Evolutionary conservation across 148 eudicot species (phyloP).

Genomic region (Nepenthes gracilis): DNA sequence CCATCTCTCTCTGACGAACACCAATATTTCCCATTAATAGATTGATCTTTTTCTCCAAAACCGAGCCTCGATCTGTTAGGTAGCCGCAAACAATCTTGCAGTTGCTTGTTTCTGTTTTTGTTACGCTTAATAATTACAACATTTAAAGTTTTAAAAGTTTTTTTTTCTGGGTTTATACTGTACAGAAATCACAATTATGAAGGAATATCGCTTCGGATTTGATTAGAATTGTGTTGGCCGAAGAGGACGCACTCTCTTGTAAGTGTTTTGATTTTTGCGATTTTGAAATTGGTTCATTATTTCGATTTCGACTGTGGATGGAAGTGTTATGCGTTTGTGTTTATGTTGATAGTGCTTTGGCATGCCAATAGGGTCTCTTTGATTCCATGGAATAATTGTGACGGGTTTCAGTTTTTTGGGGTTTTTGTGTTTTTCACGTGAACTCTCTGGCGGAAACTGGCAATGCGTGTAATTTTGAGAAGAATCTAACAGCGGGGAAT

Average conservation of each 20-base stretch:
- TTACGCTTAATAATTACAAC: not conserved
- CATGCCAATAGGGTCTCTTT: not conserved
- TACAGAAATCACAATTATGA: too few relatives aligned
- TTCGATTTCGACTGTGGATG: not conserved
- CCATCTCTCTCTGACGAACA: not conserved
- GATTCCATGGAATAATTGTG: not conserved
- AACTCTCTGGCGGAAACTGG: too few relatives aligned
- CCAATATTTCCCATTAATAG: not conserved
- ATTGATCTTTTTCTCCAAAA: not conserved
- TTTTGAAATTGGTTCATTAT: not conserved
- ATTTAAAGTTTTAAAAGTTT: not conserved
- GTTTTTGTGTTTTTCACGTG: not conserved
- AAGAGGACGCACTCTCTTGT: not conserved
- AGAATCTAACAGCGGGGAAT: too few relatives aligned
- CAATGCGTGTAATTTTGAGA: too few relatives aligned
- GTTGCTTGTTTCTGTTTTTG: not conserved
- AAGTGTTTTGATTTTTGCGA: not conserved
- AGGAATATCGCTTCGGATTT: too few relatives aligned
- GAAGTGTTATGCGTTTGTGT: not conserved
- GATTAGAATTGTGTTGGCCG: too few relatives aligned
- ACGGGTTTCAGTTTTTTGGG: not conserved
- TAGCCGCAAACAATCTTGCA: not conserved
- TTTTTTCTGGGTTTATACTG: too few relatives aligned
- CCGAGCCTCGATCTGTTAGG: slow-evolving; percentile 4
- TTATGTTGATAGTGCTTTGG: not conserved